phyloP scores from a whole-genome alignment of 179 eudicot species.

The Carnegiea gigantea region DNA sequence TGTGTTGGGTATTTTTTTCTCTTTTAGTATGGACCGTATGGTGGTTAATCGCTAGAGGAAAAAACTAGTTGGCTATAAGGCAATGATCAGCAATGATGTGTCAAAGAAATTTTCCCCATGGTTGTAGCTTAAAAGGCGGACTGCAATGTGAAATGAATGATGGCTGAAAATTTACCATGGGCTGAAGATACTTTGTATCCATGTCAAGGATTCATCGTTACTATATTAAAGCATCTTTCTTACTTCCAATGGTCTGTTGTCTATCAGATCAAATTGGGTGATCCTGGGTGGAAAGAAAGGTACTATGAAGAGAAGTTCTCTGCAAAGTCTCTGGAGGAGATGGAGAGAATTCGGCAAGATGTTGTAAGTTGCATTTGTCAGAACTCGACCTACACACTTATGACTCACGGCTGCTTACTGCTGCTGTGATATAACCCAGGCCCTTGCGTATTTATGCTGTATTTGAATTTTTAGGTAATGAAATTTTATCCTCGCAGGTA shows the following conservation, averaged over 20 bases:
- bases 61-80: background rate
- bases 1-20: no score
- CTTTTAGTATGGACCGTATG: no score
- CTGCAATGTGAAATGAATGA: background rate
- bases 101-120: background rate
- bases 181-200: background rate
- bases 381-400: background rate
- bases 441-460: background rate
- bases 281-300: slow-evolving; percentile 94
- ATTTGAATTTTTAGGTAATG: slow-evolving; percentile 1
- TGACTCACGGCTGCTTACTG: background rate
- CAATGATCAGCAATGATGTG: background rate
- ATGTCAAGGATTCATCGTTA: background rate
- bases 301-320: slow-evolving; percentile 89
- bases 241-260: slow-evolving; percentile 3
- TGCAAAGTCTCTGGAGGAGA: slow-evolving; percentile 69
- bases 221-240: background rate
- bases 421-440: background rate
- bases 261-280: slow-evolving; percentile 80
- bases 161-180: background rate
- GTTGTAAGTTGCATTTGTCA: slow-evolving; percentile 59
- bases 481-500: slow-evolving; percentile 44
- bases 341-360: slow-evolving; percentile 65
- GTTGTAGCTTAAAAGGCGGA: background rate
- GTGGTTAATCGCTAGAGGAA: background rate